phyloP scores from a whole-genome alignment of 2,329 filamentous ascomycete genomes.

The Westerdykella aurantiaca region DNA sequence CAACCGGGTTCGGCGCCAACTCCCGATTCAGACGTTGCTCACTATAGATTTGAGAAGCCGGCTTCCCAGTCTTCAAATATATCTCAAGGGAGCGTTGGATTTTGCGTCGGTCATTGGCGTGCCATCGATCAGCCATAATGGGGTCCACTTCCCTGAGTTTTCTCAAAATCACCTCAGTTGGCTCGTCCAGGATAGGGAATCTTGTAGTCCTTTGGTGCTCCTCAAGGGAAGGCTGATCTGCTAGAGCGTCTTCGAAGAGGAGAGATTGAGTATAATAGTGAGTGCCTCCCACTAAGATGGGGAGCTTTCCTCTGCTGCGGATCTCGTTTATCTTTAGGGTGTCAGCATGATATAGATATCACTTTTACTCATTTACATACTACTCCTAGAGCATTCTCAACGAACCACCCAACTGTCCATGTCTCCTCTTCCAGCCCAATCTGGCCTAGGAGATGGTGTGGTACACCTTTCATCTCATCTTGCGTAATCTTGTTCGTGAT shows the following conservation, averaged over 20 bases:
- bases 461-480: constrained; percentile 70
- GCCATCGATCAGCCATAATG: constrained; percentile 83
- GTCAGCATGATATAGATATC: not conserved
- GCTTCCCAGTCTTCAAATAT: constrained; percentile 72
- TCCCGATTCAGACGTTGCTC: constrained; percentile 54
- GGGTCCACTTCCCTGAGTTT: constrained; percentile 79
- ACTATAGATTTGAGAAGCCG: constrained; percentile 79
- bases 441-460: constrained; percentile 81
- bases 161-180: constrained; percentile 65
- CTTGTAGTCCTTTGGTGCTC: constrained; percentile 16
- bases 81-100: constrained; percentile 88
- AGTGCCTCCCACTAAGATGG: constrained; percentile 88
- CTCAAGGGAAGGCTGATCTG: constrained; percentile 42
- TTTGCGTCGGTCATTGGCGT: constrained; percentile 86
- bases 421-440: constrained; percentile 70
- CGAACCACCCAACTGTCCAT: constrained; percentile 78
- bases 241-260: constrained; percentile 68
- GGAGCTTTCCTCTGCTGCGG: constrained; percentile 67
- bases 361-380: constrained; percentile 15
- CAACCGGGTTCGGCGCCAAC: constrained; percentile 8
- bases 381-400: constrained; percentile 58
- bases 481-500: constrained; percentile 88
- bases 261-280: constrained; percentile 92
- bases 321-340: constrained; percentile 65
- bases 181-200: constrained; percentile 65